Evolutionary conservation across 352 stramenopile species (phyloP), one percentile per base, ranked within the genome.

Genomic region (Phytophthora fragariaefolia): DNA sequence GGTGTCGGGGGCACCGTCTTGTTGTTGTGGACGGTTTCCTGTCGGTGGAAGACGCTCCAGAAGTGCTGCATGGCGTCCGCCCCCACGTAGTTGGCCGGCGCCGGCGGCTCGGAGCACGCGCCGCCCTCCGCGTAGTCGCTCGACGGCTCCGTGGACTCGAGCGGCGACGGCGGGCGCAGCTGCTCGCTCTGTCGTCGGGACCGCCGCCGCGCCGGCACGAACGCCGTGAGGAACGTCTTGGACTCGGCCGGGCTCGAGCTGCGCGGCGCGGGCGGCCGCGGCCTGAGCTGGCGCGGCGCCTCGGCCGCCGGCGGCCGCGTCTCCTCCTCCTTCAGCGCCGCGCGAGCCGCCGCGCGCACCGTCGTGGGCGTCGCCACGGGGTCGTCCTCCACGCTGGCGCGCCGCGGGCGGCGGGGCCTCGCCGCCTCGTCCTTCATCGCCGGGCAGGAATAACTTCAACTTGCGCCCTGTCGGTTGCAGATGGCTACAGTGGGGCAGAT

Each of bases 41-140:
- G 79, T 2, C 77, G 80, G 28, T 92, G 85, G 56, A 94, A 94
- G 46, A 90, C 79, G 26, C 56, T 60, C 83, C 85, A 94, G 66
- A 92, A 92, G 23, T 73, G 64, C 12, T 81, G 64, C 56, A 94
- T 74, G 4, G 83, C 83, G 4, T 87, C 73, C 18, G 23, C 15
- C 20, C 83, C 85, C 45, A 91, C 79, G 75, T 94, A 91, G 56
- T 90, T 91, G 43, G 69, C 61, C 20, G 71, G 63, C 4, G 63
- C 49, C 1, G 73, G 68, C 46, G 50, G 54, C 27, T 69, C 59
- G 3, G 13, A 45, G 15, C 10, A 49, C 18, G 34, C 36, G 8
- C 27, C 55, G 3, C 54, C 55, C 24, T 62, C 20, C 2, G 48
- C 34, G 18, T 66, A 75, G 60, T 69, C 79, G 32, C 18, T 75